Percentiles rank a stretch among this genome's conserved stretches.
Conservation (phyloP, 75 land plant species). For the Chamaecyparis obtusa region DNA sequence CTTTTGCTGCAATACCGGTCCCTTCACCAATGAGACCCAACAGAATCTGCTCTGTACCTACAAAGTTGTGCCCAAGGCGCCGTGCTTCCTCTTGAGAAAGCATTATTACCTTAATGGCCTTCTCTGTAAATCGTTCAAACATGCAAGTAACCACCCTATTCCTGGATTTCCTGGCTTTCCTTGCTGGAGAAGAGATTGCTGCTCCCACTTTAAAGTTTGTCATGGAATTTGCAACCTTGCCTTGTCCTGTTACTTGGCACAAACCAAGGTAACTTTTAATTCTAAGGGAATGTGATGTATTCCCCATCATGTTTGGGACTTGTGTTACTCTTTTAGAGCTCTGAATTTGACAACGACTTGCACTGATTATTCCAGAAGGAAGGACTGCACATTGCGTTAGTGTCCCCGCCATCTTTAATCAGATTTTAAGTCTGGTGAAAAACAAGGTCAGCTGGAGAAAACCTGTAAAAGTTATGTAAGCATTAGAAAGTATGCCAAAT, state of each 20-base stretch:
- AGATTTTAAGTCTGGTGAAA: not conserved
- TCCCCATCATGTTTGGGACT: conserved; percentile 28
- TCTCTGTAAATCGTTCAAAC: conserved; percentile 98
- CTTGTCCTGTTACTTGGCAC: conserved; percentile 41
- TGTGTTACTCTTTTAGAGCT: conserved; percentile 23
- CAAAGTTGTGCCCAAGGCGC: conserved; percentile 87
- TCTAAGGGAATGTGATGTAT: conserved; percentile 21
- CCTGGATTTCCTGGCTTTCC: conserved; percentile 29
- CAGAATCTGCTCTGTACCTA: conserved; percentile 94
- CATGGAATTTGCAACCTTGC: conserved; percentile 16
- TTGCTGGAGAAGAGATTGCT: conserved; percentile 19
- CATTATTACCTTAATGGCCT: conserved; percentile 89
- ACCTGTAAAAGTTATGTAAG: not conserved
- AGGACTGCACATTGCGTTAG: conserved; percentile 33
- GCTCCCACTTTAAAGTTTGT: conserved; percentile 40
- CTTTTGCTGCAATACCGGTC: conserved; percentile 98
- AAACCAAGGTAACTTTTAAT: conserved; percentile 38
- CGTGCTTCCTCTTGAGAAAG: conserved; percentile 96
- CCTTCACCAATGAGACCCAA: conserved; percentile 97
- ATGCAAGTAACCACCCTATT: conserved; percentile 62
- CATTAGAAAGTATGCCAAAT: not conserved
- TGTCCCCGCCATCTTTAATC: conserved; percentile 44
- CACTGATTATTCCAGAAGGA: conserved; percentile 18
- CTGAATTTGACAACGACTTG: conserved; percentile 19
- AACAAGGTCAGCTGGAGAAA: not conserved